Base-by-base conservation (phyloP, 768 basidiomycete genomes). In the Scleroderma citrinum region DNA sequence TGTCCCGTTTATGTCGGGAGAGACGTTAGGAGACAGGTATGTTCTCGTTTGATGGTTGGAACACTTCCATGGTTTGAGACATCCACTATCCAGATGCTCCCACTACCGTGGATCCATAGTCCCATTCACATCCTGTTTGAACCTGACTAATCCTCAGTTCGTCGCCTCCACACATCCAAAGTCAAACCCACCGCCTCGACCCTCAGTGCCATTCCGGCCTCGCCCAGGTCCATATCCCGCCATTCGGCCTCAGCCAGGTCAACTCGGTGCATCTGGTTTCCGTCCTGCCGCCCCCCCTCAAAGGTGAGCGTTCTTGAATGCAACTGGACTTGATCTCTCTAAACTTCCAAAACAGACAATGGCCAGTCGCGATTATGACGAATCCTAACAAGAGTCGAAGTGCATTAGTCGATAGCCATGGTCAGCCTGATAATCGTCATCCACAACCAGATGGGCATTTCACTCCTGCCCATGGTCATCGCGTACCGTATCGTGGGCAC, bases 1-100 rank as follows among this genome's bases (percentile, higher is more conserved):
- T 64, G 84, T 87, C 20, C 78, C 92, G 1, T 98, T 99, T 69
- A 90, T 99, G 81, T 83, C 92, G 19, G 96, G 96, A 7, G 76
- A 78, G 2, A 96, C 89, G 0, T 71, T 98, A 11, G 82, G 83
- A 3, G 90, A 89, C 59, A 76, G 93, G 88, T 92, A 58, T 60
- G 34, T 17, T 16, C 3, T 24, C 10, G 26, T 11, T 7, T 40
- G 11, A 8, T 5, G 39, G 8, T 29, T 29, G 26, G 26, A 29
- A 19, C 2, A 21, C 17, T 12, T 7, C n/a, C 10, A 11, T 26
- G 44, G 30, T 32, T 49, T 34, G 48, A 29, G 29, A 16, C 14
- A 17, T 44, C 11, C n/a, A n/a, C 14, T 21, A 31, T 38, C 23
- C 54, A 92, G 92, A 54, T 96, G 94, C 67, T 92, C 92, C 0